phyloP scores from a whole-genome alignment of 2,329 filamentous ascomycete species.

The Sclerotinia borealis region DNA sequence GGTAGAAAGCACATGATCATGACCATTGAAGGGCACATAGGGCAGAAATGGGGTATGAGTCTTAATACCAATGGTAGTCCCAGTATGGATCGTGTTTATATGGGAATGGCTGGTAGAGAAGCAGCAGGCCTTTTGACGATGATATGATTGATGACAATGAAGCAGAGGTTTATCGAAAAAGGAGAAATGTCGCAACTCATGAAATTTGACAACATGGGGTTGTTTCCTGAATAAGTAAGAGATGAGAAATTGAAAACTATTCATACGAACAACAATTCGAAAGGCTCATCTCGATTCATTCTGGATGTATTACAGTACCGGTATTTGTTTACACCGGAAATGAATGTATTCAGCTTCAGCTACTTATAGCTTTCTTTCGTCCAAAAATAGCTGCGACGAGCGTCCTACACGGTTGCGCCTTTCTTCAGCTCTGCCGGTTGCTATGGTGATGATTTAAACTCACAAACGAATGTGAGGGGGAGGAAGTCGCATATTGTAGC shows the following conservation, averaged over 20 bases:
- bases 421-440: conserved; percentile 3
- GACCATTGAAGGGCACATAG: conserved; percentile 18
- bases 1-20: conserved; percentile 9
- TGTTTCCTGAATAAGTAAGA: neutral
- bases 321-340: neutral
- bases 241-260: neutral
- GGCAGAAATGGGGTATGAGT: neutral
- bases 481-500: conserved; percentile 1
- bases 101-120: conserved; percentile 8
- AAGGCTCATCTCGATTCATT: neutral
- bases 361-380: neutral
- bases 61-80: conserved; percentile 11
- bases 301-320: too few species aligned
- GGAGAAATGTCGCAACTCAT: neutral
- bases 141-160: conserved; percentile 1
- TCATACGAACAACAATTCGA: neutral
- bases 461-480: neutral
- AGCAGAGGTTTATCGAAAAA: neutral
- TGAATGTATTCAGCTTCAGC: neutral
- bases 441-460: conserved; percentile 5
- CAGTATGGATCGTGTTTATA: neutral
- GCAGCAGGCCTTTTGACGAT: neutral
- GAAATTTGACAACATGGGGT: neutral
- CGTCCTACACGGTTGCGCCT: neutral
- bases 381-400: neutral